Base-by-base conservation (phyloP, 1,139 yeast species). In the Kluyveromyces marxianus region DNA sequence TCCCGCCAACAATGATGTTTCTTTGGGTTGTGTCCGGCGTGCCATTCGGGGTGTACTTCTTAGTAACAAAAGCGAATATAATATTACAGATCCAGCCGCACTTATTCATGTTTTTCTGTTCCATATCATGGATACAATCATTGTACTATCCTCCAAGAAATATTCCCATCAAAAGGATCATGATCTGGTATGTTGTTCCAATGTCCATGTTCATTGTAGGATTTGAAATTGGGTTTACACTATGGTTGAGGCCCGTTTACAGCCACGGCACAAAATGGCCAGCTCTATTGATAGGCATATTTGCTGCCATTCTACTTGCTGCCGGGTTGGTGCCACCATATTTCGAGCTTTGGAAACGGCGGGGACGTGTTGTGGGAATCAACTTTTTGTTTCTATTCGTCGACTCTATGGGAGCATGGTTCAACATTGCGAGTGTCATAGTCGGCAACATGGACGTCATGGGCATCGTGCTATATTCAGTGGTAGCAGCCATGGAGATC, bases 1-100 rank as follows among this genome's bases (percentile, higher is more conserved):
- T 89, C 10, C 96, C 95, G 0, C 88, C 92, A 1, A 25, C 75
- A 37, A 88, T 89, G 96, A 73, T 87, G 77, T 76, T 87, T 48
- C 65, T 88, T 34, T 89, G 96, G 96, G 82, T 88, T 1, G 70
- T 77, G 2, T 81, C 94, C 48, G 95, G 92, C 3, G 72, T 87
- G 1, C 96, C 96, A 1, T 87, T 89, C 60, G 81, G 85, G 21
- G 81, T 86, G 39, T 90, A 88, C 64, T 86, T 89, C 57, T 69
- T 86, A 47, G 80, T 81, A 2, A 84, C 79, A 35, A 75, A 80
- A 48, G 81, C 90, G 0, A 80, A 85, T 42, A 73, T 87, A 5
- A 92, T 95, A 0, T 73, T 89, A 39, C 81, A 84, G 60, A 71
- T 90, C 28, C 97, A 90, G 63, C 97, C 97, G 0, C 89, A 84